Evolutionary conservation across 192 early-diverging fungal species (phyloP), one percentile per base, ranked within the genome.

Genomic region (Entomortierella lignicola): DNA sequence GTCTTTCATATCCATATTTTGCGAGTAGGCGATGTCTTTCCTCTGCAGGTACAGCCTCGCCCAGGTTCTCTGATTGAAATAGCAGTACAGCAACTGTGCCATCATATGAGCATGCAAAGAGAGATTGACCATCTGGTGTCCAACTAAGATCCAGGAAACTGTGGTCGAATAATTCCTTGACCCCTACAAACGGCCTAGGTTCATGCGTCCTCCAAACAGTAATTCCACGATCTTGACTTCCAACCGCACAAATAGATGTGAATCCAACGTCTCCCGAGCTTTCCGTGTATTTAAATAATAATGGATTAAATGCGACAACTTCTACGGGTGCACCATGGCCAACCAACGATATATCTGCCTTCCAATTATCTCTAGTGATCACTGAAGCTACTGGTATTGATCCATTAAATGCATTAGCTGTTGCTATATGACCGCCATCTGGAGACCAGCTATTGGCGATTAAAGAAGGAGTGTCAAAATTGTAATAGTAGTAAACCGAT

Each of bases 31-130:
- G 73, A 20, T 83, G 68, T 68, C 91, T 89, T 37, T 94, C 93
- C 44, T 90, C 89, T 0, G 81, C 69, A 2, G 89, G 60, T 0
- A 93, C 79, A 32, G 90, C 87, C 8, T 72, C 71, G 7, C 93
- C 92, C 18, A 98, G 80, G 72, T 94, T 94, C 15, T 81, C 85
- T 25, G 83, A 75, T 12, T 77, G 84, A 63, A 97, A 94, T 50
- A 87, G 85, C 4, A 97, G 55, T n/a, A 92, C 79, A 1, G 89
- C 91, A 5, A 96, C 89, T 0, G 93, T 90, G 8, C 97, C 97
- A 82, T 98, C 96, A 69, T 96, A 92, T 11, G 96, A 98, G 68
- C 94, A 95, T 7, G 94, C 94, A 47, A 92, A 90, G 41, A 98
- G 74, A n/a, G 72, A 82, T 42, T 85, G 66, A 20, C 95, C 91